Base-by-base conservation (phyloP, 1,284 basidiomycete species). In the Psilocybe mexicana region DNA sequence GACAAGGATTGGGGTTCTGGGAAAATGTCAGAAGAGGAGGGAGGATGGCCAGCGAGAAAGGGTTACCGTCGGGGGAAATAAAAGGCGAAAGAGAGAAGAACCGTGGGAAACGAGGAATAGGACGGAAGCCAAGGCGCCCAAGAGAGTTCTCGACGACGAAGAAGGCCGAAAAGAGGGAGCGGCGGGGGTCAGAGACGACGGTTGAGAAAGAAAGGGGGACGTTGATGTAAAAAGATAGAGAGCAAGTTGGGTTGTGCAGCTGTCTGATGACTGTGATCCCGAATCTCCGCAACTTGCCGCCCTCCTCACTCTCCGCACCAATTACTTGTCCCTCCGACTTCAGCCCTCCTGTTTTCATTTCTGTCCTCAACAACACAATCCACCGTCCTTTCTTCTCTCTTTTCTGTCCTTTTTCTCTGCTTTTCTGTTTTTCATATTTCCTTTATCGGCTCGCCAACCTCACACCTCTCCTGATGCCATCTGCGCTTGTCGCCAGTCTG, bases 221-320 rank as follows among this genome's bases (percentile, higher is more conserved):
- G 58, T 53, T 54, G 57, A 59, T 59, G 57, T 54, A 53, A 59
- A 56, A 55, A 38, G 51, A 64, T 54, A 62, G 65, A 61, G 59
- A 57, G 18, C 65, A 61, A 61, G 59, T 65, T 65, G 63, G 59
- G 62, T 61, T 59, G 61, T 59, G 51, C 67, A 62, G 62, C 61
- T 65, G 66, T 64, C 28, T 69, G 67, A 18, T 18, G 18, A 18
- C 18, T 18, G 18, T 18, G 18, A 67, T 70, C 65, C 62, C 59
- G 61, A 54, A 60, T 58, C 60, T 63, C 65, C 69, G 69, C 69
- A 66, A 65, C 58, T 67, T 71, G 67, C 69, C 69, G 69, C 57
- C 57, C 52, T 56, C 52, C 53, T 53, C 49, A 58, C 54, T 62
- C 60, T 55, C 62, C 61, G 44, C 49, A 40, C 57, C 42, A 55